phyloP scores from a whole-genome alignment of 768 basidiomycete species.

The Harrya chromipes region DNA sequence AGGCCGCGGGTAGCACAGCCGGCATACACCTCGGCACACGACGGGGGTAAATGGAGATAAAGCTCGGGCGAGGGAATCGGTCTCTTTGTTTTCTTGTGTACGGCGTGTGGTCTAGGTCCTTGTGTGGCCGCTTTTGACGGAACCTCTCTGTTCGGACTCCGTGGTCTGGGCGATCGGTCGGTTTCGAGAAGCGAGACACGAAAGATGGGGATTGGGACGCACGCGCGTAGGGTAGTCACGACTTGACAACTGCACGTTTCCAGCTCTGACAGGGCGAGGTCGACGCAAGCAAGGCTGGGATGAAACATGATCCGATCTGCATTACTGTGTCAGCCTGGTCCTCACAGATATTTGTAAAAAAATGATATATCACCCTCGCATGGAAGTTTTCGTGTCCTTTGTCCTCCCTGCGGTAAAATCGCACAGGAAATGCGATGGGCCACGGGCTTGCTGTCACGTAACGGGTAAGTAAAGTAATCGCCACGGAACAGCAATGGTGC shows the following conservation, averaged over 20 bases:
- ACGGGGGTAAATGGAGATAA: constrained; percentile 1
- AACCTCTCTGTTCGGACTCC: too few relatives aligned
- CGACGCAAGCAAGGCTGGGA: background rate
- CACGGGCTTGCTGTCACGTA: background rate
- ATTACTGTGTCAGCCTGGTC: background rate
- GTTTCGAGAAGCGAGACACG: background rate
- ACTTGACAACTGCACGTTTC: too few relatives aligned
- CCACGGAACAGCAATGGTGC: background rate
- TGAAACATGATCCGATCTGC: constrained; percentile 3
- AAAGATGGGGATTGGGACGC: background rate
- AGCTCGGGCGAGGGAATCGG: background rate
- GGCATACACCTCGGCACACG: background rate
- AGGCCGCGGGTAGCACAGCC: background rate
- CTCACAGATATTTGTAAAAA: background rate
- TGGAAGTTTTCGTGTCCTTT: background rate
- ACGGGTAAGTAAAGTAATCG: constrained; percentile 5
- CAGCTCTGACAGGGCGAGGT: too few relatives aligned
- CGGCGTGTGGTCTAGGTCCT: too few relatives aligned
- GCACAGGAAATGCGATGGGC: background rate
- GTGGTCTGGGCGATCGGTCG: background rate
- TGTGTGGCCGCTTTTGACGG: too few relatives aligned
- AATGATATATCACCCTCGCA: background rate
- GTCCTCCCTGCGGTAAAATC: background rate
- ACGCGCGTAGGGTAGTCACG: background rate
- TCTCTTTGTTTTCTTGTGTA: background rate